Percentiles rank a stretch among this genome's conserved stretches.
Conservation (phyloP, 768 basidiomycete genomes). For the Pluteus cervinus region DNA sequence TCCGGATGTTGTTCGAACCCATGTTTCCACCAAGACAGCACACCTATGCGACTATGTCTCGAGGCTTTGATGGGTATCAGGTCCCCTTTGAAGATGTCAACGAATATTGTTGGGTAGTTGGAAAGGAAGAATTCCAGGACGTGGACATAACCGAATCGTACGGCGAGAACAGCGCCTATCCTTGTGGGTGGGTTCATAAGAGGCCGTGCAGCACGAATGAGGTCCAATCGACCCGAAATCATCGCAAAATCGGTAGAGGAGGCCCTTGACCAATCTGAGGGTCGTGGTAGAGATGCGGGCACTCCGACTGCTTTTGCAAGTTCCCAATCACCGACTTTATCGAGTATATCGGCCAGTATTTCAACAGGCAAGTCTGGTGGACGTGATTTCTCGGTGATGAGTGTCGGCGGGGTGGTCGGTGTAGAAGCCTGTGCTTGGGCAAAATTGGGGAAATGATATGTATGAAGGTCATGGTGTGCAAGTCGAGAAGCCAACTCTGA, state of each 20-base stretch:
- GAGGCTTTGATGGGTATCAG: slow-evolving; percentile 77
- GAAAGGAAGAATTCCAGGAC: slow-evolving; percentile 71
- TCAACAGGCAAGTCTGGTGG: slow-evolving; percentile 68
- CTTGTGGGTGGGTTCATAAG: slow-evolving; percentile 55
- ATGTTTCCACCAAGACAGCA: slow-evolving; percentile 82
- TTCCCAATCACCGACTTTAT: slow-evolving; percentile 81
- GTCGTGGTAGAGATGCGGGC: slow-evolving; percentile 60
- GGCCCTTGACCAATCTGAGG: slow-evolving; percentile 68
- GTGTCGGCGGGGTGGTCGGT: slow-evolving; percentile 20
- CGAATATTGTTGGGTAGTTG: slow-evolving; percentile 59
- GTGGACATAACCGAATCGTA: slow-evolving; percentile 72
- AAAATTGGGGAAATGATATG: slow-evolving; percentile 53
- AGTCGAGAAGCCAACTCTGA: slow-evolving; percentile 64
- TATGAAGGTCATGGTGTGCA: slow-evolving; percentile 68
- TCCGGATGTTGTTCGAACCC: slow-evolving; percentile 56
- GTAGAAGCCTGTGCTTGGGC: slow-evolving; percentile 21
- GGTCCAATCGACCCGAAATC: slow-evolving; percentile 53
- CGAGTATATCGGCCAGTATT: slow-evolving; percentile 70
- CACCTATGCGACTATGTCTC: slow-evolving; percentile 60
- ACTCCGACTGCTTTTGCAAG: slow-evolving; percentile 72
- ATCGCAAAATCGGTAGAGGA: slow-evolving; percentile 67
- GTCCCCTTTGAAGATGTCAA: slow-evolving; percentile 56
- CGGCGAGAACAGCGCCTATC: slow-evolving; percentile 57
- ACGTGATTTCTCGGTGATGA: slow-evolving; percentile 16
- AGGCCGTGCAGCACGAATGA: slow-evolving; percentile 57